Percentiles rank a stretch among this genome's conserved stretches.
These are phyloP conservation scores for button mushroom (Agaricus bisporus) DNA, from an alignment of 768 basidiomycete species.

Conservation along the genomic window DNA sequence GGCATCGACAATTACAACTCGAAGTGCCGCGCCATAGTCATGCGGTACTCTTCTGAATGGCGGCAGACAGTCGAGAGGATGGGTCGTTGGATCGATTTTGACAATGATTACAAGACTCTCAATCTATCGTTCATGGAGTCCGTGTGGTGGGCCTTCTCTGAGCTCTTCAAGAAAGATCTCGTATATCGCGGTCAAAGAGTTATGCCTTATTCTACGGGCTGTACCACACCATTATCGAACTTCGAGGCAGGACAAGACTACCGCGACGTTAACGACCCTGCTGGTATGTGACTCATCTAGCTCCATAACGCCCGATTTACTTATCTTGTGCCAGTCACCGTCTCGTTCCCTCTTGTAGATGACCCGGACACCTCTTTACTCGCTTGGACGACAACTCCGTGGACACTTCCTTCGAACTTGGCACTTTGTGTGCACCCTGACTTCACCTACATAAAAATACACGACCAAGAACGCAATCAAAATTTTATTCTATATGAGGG, in stretches of 20 bases:
- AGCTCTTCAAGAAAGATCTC: constrained; percentile 87
- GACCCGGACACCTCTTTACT: constrained; percentile 86
- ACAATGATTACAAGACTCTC: constrained; percentile 98
- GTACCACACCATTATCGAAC: constrained; percentile 94
- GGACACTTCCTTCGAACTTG: constrained; percentile 96
- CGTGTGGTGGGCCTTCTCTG: constrained; percentile 98
- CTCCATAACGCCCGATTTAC: neutral
- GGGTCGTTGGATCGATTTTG: constrained; percentile 99
- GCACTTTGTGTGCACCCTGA: constrained; percentile 95
- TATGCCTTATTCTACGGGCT: constrained; percentile 97
- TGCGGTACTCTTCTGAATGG: constrained; percentile 96
- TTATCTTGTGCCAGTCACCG: constrained; percentile 53
- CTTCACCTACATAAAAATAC: constrained; percentile 93
- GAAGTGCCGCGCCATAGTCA: constrained; percentile 94
- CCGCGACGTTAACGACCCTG: constrained; percentile 90
- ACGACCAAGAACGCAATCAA: constrained; percentile 77
- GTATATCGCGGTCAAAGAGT: constrained; percentile 93
- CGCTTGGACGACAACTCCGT: constrained; percentile 99
- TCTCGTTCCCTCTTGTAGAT: constrained; percentile 89
- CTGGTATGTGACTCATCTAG: constrained; percentile 42
- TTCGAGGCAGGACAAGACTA: constrained; percentile 95
- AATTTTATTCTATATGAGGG: constrained; percentile 92
- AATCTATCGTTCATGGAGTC: constrained; percentile 94
- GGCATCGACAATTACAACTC: constrained; percentile 98
- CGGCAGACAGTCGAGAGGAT: constrained; percentile 91